Conservation (phyloP, 2,329 filamentous ascomycete genomes). For the Botrytis pseudocinerea region DNA sequence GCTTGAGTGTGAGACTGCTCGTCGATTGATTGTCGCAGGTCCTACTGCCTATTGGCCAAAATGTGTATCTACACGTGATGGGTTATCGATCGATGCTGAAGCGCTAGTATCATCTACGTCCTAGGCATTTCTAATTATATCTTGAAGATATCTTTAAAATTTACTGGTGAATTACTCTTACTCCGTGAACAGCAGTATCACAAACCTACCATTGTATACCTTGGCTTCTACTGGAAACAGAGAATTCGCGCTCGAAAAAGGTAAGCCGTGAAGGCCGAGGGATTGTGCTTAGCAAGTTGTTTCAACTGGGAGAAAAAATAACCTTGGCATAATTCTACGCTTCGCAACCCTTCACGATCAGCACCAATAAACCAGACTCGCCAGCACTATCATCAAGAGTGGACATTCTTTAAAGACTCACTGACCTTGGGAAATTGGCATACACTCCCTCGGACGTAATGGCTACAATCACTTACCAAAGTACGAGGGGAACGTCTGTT, state of each 20-base stretch:
- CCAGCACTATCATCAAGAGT: neutral
- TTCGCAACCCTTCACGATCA: neutral
- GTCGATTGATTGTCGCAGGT: neutral
- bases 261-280: neutral
- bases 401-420: neutral
- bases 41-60: neutral
- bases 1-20: neutral
- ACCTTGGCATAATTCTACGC: neutral
- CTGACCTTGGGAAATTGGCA: neutral
- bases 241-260: neutral
- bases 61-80: neutral
- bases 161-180: neutral
- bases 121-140: neutral
- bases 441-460: neutral
- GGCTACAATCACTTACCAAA: neutral
- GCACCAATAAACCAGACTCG: neutral
- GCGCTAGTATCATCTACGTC: neutral
- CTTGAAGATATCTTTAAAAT: neutral
- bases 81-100: neutral
- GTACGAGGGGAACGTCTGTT: neutral
- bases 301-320: neutral
- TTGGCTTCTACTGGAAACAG: neutral
- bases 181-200: neutral
- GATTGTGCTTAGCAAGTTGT: slow-evolving; percentile 9
- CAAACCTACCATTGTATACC: neutral